Evolutionary conservation across 2,329 filamentous ascomycete genomes (phyloP), one percentile per base, ranked within the genome.

Genomic region (Trichoderma guizhouense): DNA sequence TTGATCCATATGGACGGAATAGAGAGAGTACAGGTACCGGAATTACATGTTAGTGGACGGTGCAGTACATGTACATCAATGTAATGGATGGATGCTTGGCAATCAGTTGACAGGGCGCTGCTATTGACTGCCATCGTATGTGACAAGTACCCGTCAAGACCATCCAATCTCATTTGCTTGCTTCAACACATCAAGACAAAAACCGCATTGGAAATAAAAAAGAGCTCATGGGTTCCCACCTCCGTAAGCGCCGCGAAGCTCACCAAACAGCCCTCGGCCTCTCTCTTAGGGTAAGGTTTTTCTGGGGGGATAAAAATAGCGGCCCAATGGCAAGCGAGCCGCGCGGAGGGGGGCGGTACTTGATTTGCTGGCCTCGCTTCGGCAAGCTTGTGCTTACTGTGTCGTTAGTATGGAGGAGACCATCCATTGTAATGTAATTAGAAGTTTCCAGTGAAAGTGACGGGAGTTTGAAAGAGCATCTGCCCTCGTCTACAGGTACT

Each of bases 201-300:
- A 43, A 43, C 39, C 18, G 12, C 34, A 24, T 39, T n/a, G 14
- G 6, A 28, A 26, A 26, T 21, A 57, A 60, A 60, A 26, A 47
- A n/a, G 15, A 7, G 24, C 51, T 32, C 55, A 60, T 61, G 66
- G 66, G 28, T 30, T 26, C 26, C 30, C 57, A 36, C 67, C 39
- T 43, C 57, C 30, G 67, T 69, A 69, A 69, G 67, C 67, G 67
- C 67, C 67, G 67, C 26, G 67, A 67, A 57, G 64, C 64, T 67
- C 64, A 67, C 47, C 28, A 57, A 34, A 26, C 55, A 62, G 57
- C 67, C 67, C 67, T 69, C 51, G 51, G 53, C 64, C 39, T 28
- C 34, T 67, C 64, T 67, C 28, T 68, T 51, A 21, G 64, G 47
- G 39, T n/a, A 43, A 43, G 15, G 47, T 24, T 21, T 58, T 47